Conservation (phyloP, 2,329 filamentous ascomycete genomes). For the Aspergillus viridinutans region DNA sequence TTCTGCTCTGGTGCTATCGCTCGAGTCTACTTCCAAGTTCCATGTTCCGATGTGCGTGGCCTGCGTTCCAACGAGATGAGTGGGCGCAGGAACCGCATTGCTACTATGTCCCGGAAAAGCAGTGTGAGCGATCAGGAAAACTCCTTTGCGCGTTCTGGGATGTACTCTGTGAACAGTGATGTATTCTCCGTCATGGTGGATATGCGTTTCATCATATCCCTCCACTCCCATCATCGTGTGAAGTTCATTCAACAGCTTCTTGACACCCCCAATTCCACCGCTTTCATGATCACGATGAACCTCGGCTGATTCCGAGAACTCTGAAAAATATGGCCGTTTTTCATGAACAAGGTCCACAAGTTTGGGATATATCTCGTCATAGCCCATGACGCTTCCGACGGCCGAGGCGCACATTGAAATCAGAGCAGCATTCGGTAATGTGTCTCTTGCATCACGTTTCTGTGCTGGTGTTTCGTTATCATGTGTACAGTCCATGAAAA, state of each 20-base stretch:
- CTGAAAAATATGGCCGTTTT: slow-evolving; percentile 74
- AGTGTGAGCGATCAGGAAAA: slow-evolving; percentile 93
- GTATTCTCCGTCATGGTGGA: slow-evolving; percentile 94
- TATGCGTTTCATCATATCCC: slow-evolving; percentile 89
- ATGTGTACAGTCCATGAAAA: slow-evolving; percentile 99
- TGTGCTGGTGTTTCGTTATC: slow-evolving; percentile 96
- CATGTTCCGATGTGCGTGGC: slow-evolving; percentile 84
- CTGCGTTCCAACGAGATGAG: slow-evolving; percentile 76
- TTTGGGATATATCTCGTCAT: slow-evolving; percentile 92
- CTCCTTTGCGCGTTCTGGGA: slow-evolving; percentile 84
- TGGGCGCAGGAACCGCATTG: slow-evolving; percentile 73
- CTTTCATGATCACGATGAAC: slow-evolving; percentile 60
- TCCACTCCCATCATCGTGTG: slow-evolving; percentile 95
- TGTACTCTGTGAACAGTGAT: slow-evolving; percentile 95
- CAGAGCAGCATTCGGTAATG: slow-evolving; percentile 85
- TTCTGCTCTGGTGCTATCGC: slow-evolving; percentile 61
- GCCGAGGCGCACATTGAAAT: slow-evolving; percentile 95
- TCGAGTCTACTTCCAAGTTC: slow-evolving; percentile 84
- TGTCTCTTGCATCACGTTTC: slow-evolving; percentile 90
- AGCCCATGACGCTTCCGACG: slow-evolving; percentile 94
- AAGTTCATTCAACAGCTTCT: slow-evolving; percentile 90
- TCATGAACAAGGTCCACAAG: slow-evolving; percentile 92
- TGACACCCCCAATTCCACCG: slow-evolving; percentile 82
- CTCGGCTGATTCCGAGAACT: slow-evolving; percentile 59
- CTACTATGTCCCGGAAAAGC: slow-evolving; percentile 89